Base-by-base conservation (phyloP, 2,329 filamentous ascomycete species). In the Talaromyces verruculosus region DNA sequence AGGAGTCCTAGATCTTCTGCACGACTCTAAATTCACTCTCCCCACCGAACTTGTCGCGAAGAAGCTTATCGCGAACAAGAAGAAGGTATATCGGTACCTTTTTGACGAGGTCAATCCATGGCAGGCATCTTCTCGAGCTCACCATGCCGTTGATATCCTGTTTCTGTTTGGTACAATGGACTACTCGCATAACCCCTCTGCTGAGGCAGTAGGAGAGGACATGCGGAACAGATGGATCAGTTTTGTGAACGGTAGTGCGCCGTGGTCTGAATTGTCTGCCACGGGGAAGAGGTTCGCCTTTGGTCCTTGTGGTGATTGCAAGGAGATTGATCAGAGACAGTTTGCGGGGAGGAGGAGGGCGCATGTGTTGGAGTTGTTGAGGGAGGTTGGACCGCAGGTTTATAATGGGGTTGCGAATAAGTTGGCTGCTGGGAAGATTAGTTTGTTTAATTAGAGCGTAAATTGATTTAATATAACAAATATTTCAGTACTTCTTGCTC, bases 121-220 rank as follows among this genome's bases (percentile, higher is more conserved):
- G 79, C 82, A 84, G 60, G 63, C 76, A 0, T 83, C 81, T 0
- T 80, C 77, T 8, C 75, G 82, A 0, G 74, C 81, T 1, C 82
- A 84, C 45, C 82, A 84, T 65, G 82, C 79, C 0, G 78, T 84
- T 1, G 82, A 84, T 67, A 70, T 84, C 3, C 65, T 83, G 1
- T 77, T 82, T 8, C 69, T 83, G 0, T 84, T 83, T 30, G 79
- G 75, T 0, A 77, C 77, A 0, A 68, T 81, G 3, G 78, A 81
- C 62, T 64, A 81, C 0, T 72, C 72, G 0, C 77, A 77, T 25
- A 75, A 76, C 1, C 73, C 72, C 0, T 69, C 72, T 1, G 80
- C 80, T 2, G 68, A 76, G 2, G 64, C 55, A 0, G 73, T 79
- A 13, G 75, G 78, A 0, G 61, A 70, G 30, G 74, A 77, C 8